Evolutionary conservation across 2,329 filamentous ascomycete species (phyloP).

Genomic region (Neofusicoccum sp.): DNA sequence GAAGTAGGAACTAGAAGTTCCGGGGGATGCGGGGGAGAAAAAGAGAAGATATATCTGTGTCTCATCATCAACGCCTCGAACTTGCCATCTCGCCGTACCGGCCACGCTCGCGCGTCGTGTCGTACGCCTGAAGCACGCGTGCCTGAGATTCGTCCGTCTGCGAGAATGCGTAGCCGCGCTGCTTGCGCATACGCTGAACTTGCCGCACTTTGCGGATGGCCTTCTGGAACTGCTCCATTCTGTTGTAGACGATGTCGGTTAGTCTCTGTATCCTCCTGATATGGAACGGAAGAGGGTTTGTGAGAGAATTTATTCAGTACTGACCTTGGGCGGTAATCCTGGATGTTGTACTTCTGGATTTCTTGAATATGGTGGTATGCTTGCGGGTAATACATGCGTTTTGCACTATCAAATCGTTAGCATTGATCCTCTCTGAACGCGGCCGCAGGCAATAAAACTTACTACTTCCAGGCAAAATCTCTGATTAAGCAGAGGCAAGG

Average conservation of each 20-base stretch:
- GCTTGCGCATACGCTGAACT: conserved; percentile 98
- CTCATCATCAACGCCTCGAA: conserved; percentile 40
- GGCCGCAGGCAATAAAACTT: conserved; percentile 28
- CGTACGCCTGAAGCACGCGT: conserved; percentile 92
- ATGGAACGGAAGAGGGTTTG: no score
- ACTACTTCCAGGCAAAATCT: conserved; percentile 96
- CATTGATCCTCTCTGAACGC: background rate
- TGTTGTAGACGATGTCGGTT: conserved; percentile 37
- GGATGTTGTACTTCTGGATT: conserved; percentile 99
- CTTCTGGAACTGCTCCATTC: conserved; percentile 99
- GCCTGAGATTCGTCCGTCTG: conserved; percentile 97
- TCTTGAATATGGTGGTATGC: conserved; percentile 98
- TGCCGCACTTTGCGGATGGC: conserved; percentile 97
- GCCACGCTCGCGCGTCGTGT: conserved; percentile 90
- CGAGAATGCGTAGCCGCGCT: conserved; percentile 96
- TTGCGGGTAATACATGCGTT: conserved; percentile 95
- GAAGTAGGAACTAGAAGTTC: no score
- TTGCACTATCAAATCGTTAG: conserved; percentile 52
- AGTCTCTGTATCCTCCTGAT: background rate
- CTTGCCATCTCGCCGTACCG: conserved; percentile 94
- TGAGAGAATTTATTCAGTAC: conserved; percentile 31
- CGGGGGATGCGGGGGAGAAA: background rate
- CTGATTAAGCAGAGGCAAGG: conserved; percentile 80
- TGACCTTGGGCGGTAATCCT: conserved; percentile 94
- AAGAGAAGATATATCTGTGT: background rate